Base-by-base conservation (phyloP, 148 eudicot genomes). In the Pharnaceum exiguum region DNA sequence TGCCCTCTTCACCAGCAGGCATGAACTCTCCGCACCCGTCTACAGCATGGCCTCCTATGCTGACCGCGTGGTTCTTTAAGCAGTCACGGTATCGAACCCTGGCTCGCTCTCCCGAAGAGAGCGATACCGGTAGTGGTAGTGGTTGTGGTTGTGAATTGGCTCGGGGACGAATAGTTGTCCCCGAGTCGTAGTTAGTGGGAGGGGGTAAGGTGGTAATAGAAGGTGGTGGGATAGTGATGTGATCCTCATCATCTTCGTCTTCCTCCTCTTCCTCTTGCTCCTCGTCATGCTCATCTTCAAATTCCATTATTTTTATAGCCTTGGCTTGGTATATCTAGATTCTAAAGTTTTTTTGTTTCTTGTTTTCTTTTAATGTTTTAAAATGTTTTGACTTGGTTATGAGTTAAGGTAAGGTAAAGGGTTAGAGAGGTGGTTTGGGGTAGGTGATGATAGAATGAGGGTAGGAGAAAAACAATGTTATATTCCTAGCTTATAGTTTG, bases 1-100 rank as follows among this genome's bases (percentile, higher is more conserved):
- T 70, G 17, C 91, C 91, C 2, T 85, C 87, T 0, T 70, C 76
- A 0, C 82, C 87, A 1, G 85, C 71, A 0, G 87, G 62, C 81
- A 85, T 65, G 69, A 85, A 85, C 71, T 85, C 91, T 0, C 87
- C 80, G 66, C 91, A 85, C 0, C 91, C 91, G 60, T 85, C 91
- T 0, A 76, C 60, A 3, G 82, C 91, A 74, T 85, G 81, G 3
- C 87, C 81, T 11, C 91, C 91, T 12, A 82, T 75, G 51, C 33
- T 49, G 9, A 83, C 79, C 1, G 91, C 91, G 46, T 82, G 91
- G 56, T 85, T 85, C 55, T 77, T 82, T 15, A 72, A 39, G 40
- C 91, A 85, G 70, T 85, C 91, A 18, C 80, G 70, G 70, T 85
- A 85, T 46, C 78, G 60, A 1, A 55, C 57, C 15, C 49, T 17